Conservation (phyloP, 2,329 filamentous ascomycete species). For the Xylariales sp. region DNA sequence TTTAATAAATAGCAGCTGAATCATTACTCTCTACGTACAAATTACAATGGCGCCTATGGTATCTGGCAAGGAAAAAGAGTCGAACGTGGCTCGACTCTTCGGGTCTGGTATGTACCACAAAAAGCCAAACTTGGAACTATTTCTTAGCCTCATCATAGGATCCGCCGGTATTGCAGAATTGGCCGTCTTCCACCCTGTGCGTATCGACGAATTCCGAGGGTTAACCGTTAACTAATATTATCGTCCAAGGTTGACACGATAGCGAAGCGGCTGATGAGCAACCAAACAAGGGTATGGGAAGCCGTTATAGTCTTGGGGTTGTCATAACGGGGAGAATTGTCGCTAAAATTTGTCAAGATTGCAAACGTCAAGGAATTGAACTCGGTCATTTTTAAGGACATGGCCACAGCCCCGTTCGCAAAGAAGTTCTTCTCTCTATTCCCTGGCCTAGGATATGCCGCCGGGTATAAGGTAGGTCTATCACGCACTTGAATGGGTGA, state of each 20-base stretch:
- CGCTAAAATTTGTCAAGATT: constrained; percentile 40
- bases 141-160: constrained; percentile 57
- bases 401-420: constrained; percentile 75
- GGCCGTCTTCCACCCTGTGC: constrained; percentile 76
- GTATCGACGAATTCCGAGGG: constrained; percentile 40
- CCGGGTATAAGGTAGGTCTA: constrained; percentile 84
- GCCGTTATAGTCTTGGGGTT: not conserved
- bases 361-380: constrained; percentile 72
- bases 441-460: constrained; percentile 95
- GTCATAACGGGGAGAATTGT: not conserved
- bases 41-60: constrained; percentile 70
- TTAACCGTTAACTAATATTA: constrained; percentile 42
- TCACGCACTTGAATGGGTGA: not conserved
- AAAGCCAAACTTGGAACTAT: not conserved
- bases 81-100: constrained; percentile 84
- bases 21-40: constrained; percentile 2
- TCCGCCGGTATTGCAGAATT: constrained; percentile 72
- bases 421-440: constrained; percentile 95
- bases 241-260: constrained; percentile 87
- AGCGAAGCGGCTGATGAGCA: constrained; percentile 99
- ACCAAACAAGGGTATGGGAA: constrained; percentile 78
- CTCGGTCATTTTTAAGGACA: constrained; percentile 92
- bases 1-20: constrained; percentile 12
- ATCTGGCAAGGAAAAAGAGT: constrained; percentile 77
- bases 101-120: constrained; percentile 78